Evolutionary conservation across 2,329 filamentous ascomycete genomes (phyloP).

Genomic region (Cladophialophora psammophila): DNA sequence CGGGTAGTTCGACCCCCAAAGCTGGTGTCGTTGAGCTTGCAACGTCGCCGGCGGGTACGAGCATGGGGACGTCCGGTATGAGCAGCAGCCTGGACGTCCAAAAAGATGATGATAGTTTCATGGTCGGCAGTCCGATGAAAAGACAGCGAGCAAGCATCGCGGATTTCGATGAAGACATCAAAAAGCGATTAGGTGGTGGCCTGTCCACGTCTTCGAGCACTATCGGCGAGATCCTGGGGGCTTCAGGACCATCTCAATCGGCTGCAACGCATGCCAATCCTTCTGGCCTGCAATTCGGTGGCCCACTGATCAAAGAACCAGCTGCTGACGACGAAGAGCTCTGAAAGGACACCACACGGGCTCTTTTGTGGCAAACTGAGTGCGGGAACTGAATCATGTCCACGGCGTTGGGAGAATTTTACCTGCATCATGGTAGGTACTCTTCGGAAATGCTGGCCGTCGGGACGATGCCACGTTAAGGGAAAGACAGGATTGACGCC

Average conservation of each 20-base stretch:
- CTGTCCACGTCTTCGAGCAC: constrained; percentile 44
- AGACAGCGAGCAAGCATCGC: constrained; percentile 56
- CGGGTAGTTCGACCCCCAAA: constrained; percentile 49
- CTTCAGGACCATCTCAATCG: constrained; percentile 26
- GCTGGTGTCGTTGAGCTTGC: constrained; percentile 44
- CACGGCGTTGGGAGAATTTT: not conserved
- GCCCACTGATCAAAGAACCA: constrained; percentile 33
- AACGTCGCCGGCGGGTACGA: constrained; percentile 46
- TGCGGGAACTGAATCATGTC: not conserved
- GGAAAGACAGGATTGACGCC: not conserved
- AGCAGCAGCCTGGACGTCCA: constrained; percentile 38
- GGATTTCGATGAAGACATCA: constrained; percentile 50
- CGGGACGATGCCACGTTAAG: not conserved
- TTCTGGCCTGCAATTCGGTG: constrained; percentile 41
- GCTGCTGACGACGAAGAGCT: constrained; percentile 41
- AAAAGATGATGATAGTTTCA: constrained; percentile 46
- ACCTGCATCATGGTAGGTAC: not conserved
- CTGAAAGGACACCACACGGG: constrained; percentile 14
- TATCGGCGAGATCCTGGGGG: constrained; percentile 46
- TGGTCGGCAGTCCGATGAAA: constrained; percentile 56
- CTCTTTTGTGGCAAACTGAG: not conserved
- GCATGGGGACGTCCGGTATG: constrained; percentile 29
- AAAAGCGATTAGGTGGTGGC: constrained; percentile 49
- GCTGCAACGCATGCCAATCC: constrained; percentile 34
- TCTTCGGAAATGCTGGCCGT: not conserved